Evolutionary conservation across 169 alveolate species (phyloP), one percentile per base, ranked within the genome.

Genomic region (Cryptosporidium xiaoi): DNA sequence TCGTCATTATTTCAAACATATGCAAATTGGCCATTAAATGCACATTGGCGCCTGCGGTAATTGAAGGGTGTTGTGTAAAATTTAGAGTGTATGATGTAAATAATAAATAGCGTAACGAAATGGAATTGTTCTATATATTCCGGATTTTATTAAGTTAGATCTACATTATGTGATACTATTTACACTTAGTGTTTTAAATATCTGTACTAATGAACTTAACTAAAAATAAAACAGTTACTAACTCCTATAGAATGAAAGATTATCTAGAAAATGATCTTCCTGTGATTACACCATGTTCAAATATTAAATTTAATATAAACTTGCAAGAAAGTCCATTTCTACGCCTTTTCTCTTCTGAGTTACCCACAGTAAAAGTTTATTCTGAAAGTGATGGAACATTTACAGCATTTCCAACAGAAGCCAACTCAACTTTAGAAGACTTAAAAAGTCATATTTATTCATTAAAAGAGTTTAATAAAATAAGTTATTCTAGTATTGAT

Each of bases 21-120:
- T 69, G 83, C 83, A 69, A 53, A 5, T 53, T 36, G 36, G 44
- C 66, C 33, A 66, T 44, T 50, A 69, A 51, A 66, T 69, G 83
- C 83, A 69, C 83, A 69, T 50, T 69, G 58, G 67, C 83, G 83
- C 83, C 56, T 34, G 83, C 83, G 83, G 36, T 3, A 4, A 51
- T 20, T 4, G 12, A 20, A 16, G 83, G 65, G 83, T 69, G 83
- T 34, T 34, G 44, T 69, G 68, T 16, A 34, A 27, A n/a, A 46
- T 69, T 55, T 64, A 34, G 66, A 40, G 48, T 40, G 48, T 40
- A 40, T 0, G 1, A 8, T 6, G 48, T 40, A 40, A 40, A 40
- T 40, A 40, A 8, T 40, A 40, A 40, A 40, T 40, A 40, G 10
- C 27, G 48, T 8, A 40, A 40, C 1, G 4, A 6, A 40, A 40